Conservation (phyloP, 1,284 basidiomycete species). For the Fomes fomentarius region DNA sequence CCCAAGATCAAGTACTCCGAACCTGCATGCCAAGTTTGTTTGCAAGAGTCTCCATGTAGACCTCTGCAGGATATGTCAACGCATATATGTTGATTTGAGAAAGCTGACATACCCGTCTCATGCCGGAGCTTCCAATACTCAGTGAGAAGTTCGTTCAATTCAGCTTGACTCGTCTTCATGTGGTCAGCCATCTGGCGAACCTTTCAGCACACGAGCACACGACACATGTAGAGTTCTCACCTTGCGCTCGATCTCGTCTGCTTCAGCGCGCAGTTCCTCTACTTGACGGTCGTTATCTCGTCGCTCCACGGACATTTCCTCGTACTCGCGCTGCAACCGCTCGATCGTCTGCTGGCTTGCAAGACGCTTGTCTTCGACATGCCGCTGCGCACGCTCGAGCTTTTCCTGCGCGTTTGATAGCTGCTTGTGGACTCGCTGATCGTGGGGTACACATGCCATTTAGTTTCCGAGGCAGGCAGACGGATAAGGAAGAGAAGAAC, state of each 20-base stretch:
- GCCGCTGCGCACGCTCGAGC: conserved; percentile 71
- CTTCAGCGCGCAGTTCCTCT: conserved; percentile 71
- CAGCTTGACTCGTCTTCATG: conserved; percentile 68
- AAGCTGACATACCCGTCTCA: conserved; percentile 62
- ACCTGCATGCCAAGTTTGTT: conserved; percentile 55
- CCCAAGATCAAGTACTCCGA: conserved; percentile 27
- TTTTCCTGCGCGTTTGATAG: conserved; percentile 78
- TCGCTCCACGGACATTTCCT: conserved; percentile 73
- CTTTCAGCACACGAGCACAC: neutral
- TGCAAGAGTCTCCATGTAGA: conserved; percentile 81
- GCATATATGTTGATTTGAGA: neutral
- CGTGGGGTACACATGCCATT: too few relatives aligned
- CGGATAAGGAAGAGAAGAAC: conserved; percentile 23
- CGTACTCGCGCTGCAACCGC: conserved; percentile 73
- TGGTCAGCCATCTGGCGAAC: conserved; percentile 69
- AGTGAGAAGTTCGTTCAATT: conserved; percentile 75
- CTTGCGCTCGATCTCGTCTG: conserved; percentile 64
- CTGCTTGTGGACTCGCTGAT: conserved; percentile 75
- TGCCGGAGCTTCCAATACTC: conserved; percentile 83
- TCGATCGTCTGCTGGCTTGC: conserved; percentile 72
- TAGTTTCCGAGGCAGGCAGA: too few relatives aligned
- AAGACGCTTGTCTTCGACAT: conserved; percentile 73
- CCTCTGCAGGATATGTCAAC: conserved; percentile 46
- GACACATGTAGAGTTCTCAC: conserved; percentile 37
- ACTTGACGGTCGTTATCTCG: conserved; percentile 76